phyloP scores from a whole-genome alignment of 768 basidiomycete species.

The Mycena kentingensis region DNA sequence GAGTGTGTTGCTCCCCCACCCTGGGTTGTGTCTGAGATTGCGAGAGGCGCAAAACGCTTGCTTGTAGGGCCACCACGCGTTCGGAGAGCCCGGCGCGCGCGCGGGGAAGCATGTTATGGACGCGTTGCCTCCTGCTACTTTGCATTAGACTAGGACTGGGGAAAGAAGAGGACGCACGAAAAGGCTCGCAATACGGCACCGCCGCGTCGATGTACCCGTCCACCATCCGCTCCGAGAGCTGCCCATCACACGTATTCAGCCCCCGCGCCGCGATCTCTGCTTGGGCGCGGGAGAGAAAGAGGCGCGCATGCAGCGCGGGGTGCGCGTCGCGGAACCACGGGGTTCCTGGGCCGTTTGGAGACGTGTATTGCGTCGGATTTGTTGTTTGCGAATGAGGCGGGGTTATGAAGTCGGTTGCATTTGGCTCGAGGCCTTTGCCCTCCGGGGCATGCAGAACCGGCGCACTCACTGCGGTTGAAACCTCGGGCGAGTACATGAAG shows the following conservation, averaged over 20 bases:
- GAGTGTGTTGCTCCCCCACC: constrained; percentile 9
- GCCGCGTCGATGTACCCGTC: constrained; percentile 15
- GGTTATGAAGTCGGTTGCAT: neutral
- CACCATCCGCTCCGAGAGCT: constrained; percentile 14
- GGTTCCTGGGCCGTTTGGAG: neutral
- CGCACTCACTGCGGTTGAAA: neutral
- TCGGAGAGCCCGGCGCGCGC: constrained; percentile 2
- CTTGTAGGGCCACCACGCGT: constrained; percentile 20
- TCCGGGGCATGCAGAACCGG: neutral
- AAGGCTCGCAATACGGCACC: constrained; percentile 4
- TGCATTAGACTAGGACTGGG: neutral
- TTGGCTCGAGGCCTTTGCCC: neutral
- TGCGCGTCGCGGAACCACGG: constrained; percentile 23
- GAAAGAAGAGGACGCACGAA: neutral
- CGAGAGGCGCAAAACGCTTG: constrained; percentile 14
- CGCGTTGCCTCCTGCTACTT: neutral
- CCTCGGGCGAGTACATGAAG: constrained; percentile 4
- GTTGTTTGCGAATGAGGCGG: neutral
- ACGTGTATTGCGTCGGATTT: neutral
- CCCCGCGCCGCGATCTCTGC: constrained; percentile 12
- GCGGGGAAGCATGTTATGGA: constrained; percentile 21
- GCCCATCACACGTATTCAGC: constrained; percentile 17
- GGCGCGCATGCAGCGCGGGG: constrained; percentile 19
- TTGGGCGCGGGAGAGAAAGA: constrained; percentile 21
- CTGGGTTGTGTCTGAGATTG: constrained; percentile 7